Base-by-base conservation (phyloP, 2,329 filamentous ascomycete genomes). In the Xylaria sp. region DNA sequence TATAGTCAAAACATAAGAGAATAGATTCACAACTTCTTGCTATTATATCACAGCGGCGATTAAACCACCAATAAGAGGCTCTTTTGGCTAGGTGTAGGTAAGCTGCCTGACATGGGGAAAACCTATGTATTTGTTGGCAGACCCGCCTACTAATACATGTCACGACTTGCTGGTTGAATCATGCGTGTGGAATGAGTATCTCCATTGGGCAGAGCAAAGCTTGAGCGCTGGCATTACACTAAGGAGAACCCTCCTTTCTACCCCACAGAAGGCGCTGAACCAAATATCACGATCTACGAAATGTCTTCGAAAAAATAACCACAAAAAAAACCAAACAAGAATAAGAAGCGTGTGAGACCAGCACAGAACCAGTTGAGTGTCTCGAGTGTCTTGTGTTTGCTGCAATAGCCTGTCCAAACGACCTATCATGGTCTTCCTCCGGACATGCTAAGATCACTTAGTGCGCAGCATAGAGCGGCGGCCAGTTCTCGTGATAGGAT, bases 401-500 rank as follows among this genome's bases (percentile, higher is more conserved):
- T 17, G 44, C 28, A 38, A 56, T n/a, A 44, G 20, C 31, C 26
- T 46, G 60, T 20, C 2, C 42, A 10, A 46, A 44, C 60, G 10
- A 46, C 51, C 60, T 61, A 63, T 62, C 67, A 48, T 53, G 42
- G 44, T 62, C 48, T 59, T 62, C 59, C n/a, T 51, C 23, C 33
- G n/a, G 59, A 20, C 17, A 36, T 7, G 28, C 17, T n/a, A 13
- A n/a, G 36, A 9, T 17, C 36, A 54, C 31, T 20, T 33, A 57
- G 53, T 49, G 46, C 48, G 40, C 28, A 49, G 48, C 53, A 36
- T 54, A 63, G 61, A 62, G 66, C 61, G 49, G 58, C 59, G 36
- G 36, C 38, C 20, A 36, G 33, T 38, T 28, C 33, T 15, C 28
- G 20, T 49, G 23, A 51, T 13, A 28, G 38, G 38, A 53, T 57